phyloP scores from a whole-genome alignment of 495 filamentous ascomycete species.

The Aspergillus saccharolyticus region DNA sequence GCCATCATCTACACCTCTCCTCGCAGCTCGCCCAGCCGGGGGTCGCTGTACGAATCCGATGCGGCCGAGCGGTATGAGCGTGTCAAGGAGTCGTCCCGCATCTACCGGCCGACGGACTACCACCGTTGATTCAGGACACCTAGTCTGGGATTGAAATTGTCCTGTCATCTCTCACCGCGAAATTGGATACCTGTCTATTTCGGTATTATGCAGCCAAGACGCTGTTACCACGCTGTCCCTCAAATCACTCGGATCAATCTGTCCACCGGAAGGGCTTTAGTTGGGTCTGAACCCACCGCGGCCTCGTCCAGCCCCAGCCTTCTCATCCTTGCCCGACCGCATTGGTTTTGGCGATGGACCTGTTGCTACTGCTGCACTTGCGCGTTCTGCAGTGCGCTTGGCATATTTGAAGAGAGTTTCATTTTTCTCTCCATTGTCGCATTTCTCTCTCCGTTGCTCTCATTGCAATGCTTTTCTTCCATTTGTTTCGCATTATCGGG shows the following conservation, averaged over 20 bases:
- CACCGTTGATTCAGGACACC: conserved; percentile 22
- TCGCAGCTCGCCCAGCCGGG: conserved; percentile 35
- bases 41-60: conserved; percentile 39
- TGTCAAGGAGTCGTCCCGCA: conserved; percentile 25
- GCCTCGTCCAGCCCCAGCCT: background rate
- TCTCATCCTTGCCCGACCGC: background rate
- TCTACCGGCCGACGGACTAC: conserved; percentile 28
- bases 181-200: background rate
- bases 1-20: conserved; percentile 37
- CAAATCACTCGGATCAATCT: background rate
- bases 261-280: background rate
- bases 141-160: background rate
- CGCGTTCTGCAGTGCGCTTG: background rate
- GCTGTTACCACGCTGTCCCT: background rate
- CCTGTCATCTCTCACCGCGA: background rate
- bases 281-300: background rate
- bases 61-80: conserved; percentile 36
- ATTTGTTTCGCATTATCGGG: background rate
- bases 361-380: background rate
- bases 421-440: background rate
- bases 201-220: background rate
- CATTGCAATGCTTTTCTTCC: background rate
- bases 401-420: background rate
- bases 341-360: background rate
- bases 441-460: background rate